Evolutionary conservation across 345 rosid species (phyloP), one percentile per base, ranked within the genome.

Genomic region (Populus simonii): DNA sequence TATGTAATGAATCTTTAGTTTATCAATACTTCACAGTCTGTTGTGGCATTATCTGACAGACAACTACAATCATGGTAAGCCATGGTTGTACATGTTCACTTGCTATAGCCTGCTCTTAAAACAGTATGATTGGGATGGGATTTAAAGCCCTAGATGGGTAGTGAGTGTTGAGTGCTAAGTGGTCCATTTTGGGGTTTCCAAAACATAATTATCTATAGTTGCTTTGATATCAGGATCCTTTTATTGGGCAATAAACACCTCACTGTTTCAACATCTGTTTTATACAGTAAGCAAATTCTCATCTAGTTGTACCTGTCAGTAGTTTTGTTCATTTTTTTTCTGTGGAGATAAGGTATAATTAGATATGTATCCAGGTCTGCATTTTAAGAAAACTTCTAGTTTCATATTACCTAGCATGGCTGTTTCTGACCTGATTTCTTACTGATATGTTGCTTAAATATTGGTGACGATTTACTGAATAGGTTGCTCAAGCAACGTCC

Each of bases 401-500:
- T 73, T 36, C 33, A 38, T 61, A 29, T 5, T 7, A n/a, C n/a
- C 51, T 7, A 20, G 43, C 17, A 35, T 57, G 49, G 15, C 9
- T 39, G 33, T 27, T 17, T 78, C 38, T 22, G 53, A 71, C 7
- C n/a, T 55, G 55, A 10, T 45, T 36, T 62, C 8, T 16, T 20
- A 31, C 70, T 61, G 51, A 39, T 29, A 17, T 29, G 59, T 10
- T 77, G 49, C 35, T 68, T 77, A 55, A 22, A 71, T 71, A 35
- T 35, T 7, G 31, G 22, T 70, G 49, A 22, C 22, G 61, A 71
- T 79, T 85, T 86, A n/a, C 70, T 80, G 71, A 68, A 71, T 85
- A 96, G 99, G 96, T 96, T 82, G 97, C 99, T 85, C 98, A 94
- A 85, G 98, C 99, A 73, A 96, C 99, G 76, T 96, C 99, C 59